Conservation (phyloP, 2,329 filamentous ascomycete species). For the Elsinoe arachidis region DNA sequence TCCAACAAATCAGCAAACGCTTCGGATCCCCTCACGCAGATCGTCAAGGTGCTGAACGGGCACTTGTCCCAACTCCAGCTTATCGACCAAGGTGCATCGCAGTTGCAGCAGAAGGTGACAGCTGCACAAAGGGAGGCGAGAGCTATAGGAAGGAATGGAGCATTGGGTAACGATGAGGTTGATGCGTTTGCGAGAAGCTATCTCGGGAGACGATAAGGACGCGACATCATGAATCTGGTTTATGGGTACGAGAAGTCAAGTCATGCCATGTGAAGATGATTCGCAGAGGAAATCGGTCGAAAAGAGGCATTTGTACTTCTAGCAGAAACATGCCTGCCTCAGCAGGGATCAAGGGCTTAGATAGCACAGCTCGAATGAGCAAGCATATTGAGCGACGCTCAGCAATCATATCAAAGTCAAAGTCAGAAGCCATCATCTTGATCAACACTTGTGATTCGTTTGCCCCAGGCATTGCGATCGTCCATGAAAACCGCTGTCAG, state of each 20-base stretch:
- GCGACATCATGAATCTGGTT: too few relatives aligned
- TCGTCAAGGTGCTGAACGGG: conserved; percentile 87
- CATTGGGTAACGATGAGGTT: conserved; percentile 51
- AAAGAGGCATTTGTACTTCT: neutral
- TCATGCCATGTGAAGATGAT: neutral
- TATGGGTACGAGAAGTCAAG: too few relatives aligned
- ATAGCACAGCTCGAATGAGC: neutral
- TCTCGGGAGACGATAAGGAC: conserved; percentile 54
- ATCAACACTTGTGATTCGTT: neutral
- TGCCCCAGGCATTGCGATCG: too few relatives aligned
- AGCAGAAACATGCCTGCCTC: neutral
- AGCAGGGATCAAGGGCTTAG: neutral
- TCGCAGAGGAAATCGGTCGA: neutral
- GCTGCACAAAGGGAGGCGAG: conserved; percentile 73
- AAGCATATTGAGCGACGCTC: neutral
- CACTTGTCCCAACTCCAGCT: conserved; percentile 87
- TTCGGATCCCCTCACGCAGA: conserved; percentile 67
- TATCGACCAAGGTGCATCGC: conserved; percentile 78
- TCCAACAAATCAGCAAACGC: conserved; percentile 54
- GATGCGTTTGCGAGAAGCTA: conserved; percentile 90
- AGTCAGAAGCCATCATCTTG: neutral
- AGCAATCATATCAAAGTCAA: neutral
- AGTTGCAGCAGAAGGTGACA: conserved; percentile 72
- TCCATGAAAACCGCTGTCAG: too few relatives aligned
- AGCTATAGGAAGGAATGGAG: conserved; percentile 41